Conservation (phyloP, 495 filamentous ascomycete genomes). For the Platismatia glauca region DNA sequence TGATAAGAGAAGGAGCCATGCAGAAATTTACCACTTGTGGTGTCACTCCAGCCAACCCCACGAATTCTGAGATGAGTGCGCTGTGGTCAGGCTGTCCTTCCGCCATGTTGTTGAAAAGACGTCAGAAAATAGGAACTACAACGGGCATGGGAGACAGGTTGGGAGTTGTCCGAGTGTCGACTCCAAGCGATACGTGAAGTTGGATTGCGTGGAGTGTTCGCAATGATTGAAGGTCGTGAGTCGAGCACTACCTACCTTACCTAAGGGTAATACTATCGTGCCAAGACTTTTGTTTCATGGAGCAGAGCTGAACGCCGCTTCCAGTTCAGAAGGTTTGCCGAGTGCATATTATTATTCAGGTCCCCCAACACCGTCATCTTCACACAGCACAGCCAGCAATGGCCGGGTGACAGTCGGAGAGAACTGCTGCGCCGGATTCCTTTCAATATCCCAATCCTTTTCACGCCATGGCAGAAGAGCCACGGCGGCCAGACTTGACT, state of each 20-base stretch:
- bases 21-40: slow-evolving; percentile 48
- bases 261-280: not conserved
- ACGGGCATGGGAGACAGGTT: not conserved
- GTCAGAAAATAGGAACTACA: not conserved
- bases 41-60: slow-evolving; percentile 56
- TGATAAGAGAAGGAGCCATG: slow-evolving; percentile 7
- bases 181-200: not conserved
- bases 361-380: not conserved
- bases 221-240: no score
- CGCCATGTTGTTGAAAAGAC: not conserved
- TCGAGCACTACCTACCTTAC: no score
- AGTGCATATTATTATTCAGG: not conserved
- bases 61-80: slow-evolving; percentile 63
- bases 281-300: slow-evolving; percentile 1
- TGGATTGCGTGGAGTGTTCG: no score
- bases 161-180: not conserved
- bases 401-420: slow-evolving; percentile 9
- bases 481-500: slow-evolving; percentile 45
- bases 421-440: not conserved
- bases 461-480: slow-evolving; percentile 16
- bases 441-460: not conserved
- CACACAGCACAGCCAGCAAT: slow-evolving; percentile 2
- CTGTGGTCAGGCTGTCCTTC: slow-evolving; percentile 31
- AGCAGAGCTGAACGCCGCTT: not conserved
- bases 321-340: not conserved